These are phyloP conservation scores for Peronospora farinosa DNA, from an alignment of 352 stramenopile species.

Conservation along the genomic window DNA sequence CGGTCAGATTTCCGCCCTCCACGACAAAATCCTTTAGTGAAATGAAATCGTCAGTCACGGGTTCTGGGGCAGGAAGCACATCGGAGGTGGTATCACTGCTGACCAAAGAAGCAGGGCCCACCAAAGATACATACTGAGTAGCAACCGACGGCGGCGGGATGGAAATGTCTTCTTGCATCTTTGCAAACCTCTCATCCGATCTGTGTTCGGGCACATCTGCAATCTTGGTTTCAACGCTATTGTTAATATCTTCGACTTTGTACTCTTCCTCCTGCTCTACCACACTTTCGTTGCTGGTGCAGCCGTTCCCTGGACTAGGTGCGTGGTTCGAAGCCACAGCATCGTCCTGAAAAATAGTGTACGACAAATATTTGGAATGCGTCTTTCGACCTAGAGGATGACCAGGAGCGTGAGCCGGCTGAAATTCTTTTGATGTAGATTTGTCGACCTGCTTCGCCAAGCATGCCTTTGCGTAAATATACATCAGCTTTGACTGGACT, in stretches of 20 bases:
- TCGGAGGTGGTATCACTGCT: slow-evolving; percentile 12
- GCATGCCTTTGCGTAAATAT: slow-evolving; percentile 71
- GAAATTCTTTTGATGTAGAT: slow-evolving; percentile 9
- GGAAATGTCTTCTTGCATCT: slow-evolving; percentile 31
- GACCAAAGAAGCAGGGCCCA: slow-evolving; percentile 7
- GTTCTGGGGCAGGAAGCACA: not conserved
- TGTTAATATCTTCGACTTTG: slow-evolving; percentile 1
- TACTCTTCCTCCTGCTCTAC: slow-evolving; percentile 2
- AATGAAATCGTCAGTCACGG: slow-evolving; percentile 35
- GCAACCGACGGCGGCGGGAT: slow-evolving; percentile 11
- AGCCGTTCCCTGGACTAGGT: slow-evolving; percentile 3
- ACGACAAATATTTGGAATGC: slow-evolving; percentile 32
- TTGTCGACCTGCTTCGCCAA: slow-evolving; percentile 41
- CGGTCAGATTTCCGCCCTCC: slow-evolving; percentile 30
- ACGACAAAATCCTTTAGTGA: slow-evolving; percentile 48
- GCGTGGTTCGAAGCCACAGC: slow-evolving; percentile 19
- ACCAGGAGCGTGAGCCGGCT: slow-evolving; percentile 20
- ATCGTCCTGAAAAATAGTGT: slow-evolving; percentile 33
- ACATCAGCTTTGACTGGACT: slow-evolving; percentile 58
- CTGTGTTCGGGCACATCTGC: slow-evolving; percentile 11
- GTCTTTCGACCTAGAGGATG: slow-evolving; percentile 38
- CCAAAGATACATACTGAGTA: slow-evolving; percentile 15
- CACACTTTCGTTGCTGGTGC: slow-evolving; percentile 1
- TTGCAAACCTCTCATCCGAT: slow-evolving; percentile 21
- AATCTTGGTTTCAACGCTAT: slow-evolving; percentile 5